Percentiles rank a stretch among this genome's conserved stretches.
Conservation (phyloP, 805 yeast genomes). For the Candida wancherniae region DNA sequence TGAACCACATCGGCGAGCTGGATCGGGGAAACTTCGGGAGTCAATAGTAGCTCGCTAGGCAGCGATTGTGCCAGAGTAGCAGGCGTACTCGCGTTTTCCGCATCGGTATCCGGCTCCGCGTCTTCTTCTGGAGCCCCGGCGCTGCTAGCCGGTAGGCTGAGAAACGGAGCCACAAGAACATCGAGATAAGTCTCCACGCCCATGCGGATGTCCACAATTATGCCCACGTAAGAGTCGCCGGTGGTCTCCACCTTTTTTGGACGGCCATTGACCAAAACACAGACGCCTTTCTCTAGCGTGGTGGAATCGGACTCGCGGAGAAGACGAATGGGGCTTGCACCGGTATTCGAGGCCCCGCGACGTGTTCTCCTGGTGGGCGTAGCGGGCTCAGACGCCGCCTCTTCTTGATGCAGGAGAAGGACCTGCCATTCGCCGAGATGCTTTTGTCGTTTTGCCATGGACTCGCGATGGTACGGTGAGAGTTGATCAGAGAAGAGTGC, state of each 20-base stretch:
- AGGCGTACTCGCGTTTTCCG: neutral
- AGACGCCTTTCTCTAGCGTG: slow-evolving; percentile 50
- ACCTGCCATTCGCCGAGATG: slow-evolving; percentile 16
- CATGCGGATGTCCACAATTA: slow-evolving; percentile 47
- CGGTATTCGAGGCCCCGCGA: slow-evolving; percentile 9
- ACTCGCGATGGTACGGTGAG: too few relatives aligned
- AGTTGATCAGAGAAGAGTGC: too few relatives aligned
- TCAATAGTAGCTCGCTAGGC: slow-evolving; percentile 47
- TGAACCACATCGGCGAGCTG: slow-evolving; percentile 39
- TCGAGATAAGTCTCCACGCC: slow-evolving; percentile 49
- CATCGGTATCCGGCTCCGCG: neutral
- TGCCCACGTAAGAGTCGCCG: slow-evolving; percentile 32
- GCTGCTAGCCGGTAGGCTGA: slow-evolving; percentile 27
- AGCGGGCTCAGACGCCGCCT: slow-evolving; percentile 3
- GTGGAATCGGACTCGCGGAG: slow-evolving; percentile 37
- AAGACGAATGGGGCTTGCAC: slow-evolving; percentile 5
- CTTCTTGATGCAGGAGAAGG: slow-evolving; percentile 3
- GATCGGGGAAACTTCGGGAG: slow-evolving; percentile 46
- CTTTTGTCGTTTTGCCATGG: slow-evolving; percentile 15
- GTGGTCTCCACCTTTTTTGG: slow-evolving; percentile 27
- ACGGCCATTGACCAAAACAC: slow-evolving; percentile 33
- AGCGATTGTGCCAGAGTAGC: too few relatives aligned
- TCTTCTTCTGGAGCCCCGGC: neutral
- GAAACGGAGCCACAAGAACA: slow-evolving; percentile 44
- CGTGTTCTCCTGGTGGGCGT: slow-evolving; percentile 20